Conservation (phyloP, 179 eudicot genomes). For the Silene vulgaris region DNA sequence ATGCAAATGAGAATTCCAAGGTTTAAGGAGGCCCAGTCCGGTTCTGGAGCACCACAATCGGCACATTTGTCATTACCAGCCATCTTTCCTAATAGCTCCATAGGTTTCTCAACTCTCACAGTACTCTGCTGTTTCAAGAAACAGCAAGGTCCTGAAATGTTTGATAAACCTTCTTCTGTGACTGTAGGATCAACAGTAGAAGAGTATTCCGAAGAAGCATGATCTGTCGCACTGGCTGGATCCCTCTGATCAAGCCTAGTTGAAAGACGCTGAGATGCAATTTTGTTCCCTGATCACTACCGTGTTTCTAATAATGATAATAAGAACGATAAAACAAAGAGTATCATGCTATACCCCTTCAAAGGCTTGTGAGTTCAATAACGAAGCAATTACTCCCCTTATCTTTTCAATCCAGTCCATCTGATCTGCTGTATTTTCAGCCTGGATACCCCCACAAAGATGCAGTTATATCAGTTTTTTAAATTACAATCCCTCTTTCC, state of each 20-base stretch:
- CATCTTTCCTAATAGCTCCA: constrained; percentile 50
- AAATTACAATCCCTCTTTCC: too few relatives aligned
- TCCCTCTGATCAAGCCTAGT: constrained; percentile 36
- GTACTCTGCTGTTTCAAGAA: constrained; percentile 42
- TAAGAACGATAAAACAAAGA: not conserved
- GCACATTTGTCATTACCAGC: constrained; percentile 86
- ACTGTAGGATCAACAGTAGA: constrained; percentile 28
- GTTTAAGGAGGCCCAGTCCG: constrained; percentile 94
- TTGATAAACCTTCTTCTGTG: constrained; percentile 35
- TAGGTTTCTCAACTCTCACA: constrained; percentile 56
- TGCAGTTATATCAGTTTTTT: too few relatives aligned
- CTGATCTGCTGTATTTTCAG: constrained; percentile 73
- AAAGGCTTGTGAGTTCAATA: constrained; percentile 55
- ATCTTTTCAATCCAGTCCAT: constrained; percentile 93
- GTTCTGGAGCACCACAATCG: constrained; percentile 90
- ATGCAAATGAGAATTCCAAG: constrained; percentile 85
- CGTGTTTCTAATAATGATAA: not conserved
- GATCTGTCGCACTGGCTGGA: constrained; percentile 26
- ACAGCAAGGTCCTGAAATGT: constrained; percentile 42
- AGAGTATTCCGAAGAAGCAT: constrained; percentile 44
- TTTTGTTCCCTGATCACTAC: constrained; percentile 12
- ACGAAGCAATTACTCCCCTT: constrained; percentile 75
- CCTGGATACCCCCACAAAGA: constrained; percentile 42
- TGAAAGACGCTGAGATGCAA: constrained; percentile 29
- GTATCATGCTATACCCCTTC: constrained; percentile 44